phyloP scores from a whole-genome alignment of 345 rosid species.

The Syzygium oleosum region DNA sequence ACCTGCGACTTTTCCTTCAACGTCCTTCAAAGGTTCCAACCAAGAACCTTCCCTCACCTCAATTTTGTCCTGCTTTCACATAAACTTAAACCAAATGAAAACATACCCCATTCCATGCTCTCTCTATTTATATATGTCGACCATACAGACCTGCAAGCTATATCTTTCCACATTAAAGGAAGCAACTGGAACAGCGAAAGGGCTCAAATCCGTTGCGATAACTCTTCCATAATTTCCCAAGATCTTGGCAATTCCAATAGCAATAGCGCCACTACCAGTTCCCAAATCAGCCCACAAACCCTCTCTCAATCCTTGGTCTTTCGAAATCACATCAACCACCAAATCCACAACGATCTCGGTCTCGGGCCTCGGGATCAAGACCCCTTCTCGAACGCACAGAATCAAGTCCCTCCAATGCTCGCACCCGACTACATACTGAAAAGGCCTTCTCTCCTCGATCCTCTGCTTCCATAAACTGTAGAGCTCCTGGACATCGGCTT shows the following conservation, averaged over 20 bases:
- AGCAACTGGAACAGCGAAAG: conserved; percentile 54
- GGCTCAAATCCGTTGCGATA: conserved; percentile 72
- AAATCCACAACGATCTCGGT: conserved; percentile 72
- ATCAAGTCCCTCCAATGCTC: conserved; percentile 94
- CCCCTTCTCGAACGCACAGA: conserved; percentile 79
- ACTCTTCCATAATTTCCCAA: conserved; percentile 40
- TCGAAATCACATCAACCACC: conserved; percentile 34
- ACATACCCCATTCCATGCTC: neutral
- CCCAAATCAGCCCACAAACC: conserved; percentile 89
- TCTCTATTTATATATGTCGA: neutral
- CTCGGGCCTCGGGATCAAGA: conserved; percentile 90
- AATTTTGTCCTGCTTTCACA: conserved; percentile 31
- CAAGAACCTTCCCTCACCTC: conserved; percentile 78
- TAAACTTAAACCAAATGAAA: neutral
- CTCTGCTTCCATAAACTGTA: conserved; percentile 69
- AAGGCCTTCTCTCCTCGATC: conserved; percentile 76
- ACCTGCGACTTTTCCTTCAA: conserved; percentile 66
- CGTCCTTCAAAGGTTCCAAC: conserved; percentile 63
- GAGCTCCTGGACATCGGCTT: conserved; percentile 47
- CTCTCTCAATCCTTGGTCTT: conserved; percentile 16
- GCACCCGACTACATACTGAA: conserved; percentile 87
- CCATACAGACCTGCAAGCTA: conserved; percentile 38
- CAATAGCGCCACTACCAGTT: conserved; percentile 87
- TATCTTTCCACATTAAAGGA: conserved; percentile 61
- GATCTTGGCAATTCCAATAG: conserved; percentile 54